Evolutionary conservation across 1,139 yeast genomes (phyloP).

Genomic region (Diutina rugosa): DNA sequence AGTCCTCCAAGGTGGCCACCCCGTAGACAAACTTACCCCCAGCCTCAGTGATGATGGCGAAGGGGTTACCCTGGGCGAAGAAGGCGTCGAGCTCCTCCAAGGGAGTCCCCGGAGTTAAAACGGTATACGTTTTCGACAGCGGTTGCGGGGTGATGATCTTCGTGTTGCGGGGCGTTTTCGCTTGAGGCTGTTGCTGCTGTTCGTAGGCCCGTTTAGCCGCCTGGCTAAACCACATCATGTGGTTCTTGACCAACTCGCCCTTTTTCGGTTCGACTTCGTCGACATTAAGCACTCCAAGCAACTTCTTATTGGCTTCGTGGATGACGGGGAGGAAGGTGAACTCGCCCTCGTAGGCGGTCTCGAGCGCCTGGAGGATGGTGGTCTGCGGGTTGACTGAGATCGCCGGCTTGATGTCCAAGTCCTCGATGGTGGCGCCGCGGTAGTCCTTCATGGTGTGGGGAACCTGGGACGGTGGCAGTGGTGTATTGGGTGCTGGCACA

Average conservation of each 20-base stretch:
- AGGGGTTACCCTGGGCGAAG: slow-evolving; percentile 37
- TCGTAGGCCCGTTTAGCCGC: slow-evolving; percentile 22
- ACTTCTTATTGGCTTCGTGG: slow-evolving; percentile 32
- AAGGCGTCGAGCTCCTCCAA: slow-evolving; percentile 41
- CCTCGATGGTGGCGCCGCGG: slow-evolving; percentile 47
- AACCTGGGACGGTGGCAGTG: not conserved
- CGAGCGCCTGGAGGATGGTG: slow-evolving; percentile 32
- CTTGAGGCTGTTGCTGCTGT: slow-evolving; percentile 8
- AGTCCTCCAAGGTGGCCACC: slow-evolving; percentile 53
- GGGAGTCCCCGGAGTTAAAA: slow-evolving; percentile 46
- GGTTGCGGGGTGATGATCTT: slow-evolving; percentile 17
- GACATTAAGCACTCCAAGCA: slow-evolving; percentile 45
- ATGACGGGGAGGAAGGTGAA: slow-evolving; percentile 49
- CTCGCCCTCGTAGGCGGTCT: slow-evolving; percentile 41
- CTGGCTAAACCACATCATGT: slow-evolving; percentile 34
- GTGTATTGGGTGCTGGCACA: not conserved
- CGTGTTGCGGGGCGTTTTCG: slow-evolving; percentile 15
- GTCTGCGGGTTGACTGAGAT: slow-evolving; percentile 42
- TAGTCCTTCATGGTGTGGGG: slow-evolving; percentile 20
- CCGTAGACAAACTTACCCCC: slow-evolving; percentile 46
- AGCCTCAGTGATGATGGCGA: slow-evolving; percentile 47
- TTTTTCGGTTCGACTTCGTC: slow-evolving; percentile 20
- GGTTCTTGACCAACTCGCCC: slow-evolving; percentile 16
- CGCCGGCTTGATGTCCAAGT: slow-evolving; percentile 50
- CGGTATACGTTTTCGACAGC: slow-evolving; percentile 16